phyloP scores from a whole-genome alignment of 1,139 yeast genomes.

The Nakaseomyces kungkrabaensis region DNA sequence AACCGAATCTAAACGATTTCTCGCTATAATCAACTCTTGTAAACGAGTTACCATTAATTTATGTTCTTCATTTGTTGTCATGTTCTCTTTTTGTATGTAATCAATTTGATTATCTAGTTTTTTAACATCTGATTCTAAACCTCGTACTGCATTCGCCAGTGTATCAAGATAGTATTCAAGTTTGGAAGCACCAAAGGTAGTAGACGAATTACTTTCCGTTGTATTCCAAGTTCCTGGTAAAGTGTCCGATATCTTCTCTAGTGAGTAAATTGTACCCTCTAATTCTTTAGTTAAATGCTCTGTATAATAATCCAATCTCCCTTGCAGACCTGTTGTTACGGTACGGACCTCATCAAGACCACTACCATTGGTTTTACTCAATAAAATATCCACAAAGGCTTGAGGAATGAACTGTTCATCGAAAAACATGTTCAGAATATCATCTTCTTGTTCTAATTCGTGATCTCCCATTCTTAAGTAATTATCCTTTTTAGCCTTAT shows the following conservation, averaged over 20 bases:
- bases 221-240: slow-evolving; percentile 20
- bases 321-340: slow-evolving; percentile 36
- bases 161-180: slow-evolving; percentile 56
- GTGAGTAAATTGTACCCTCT: slow-evolving; percentile 37
- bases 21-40: slow-evolving; percentile 36
- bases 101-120: slow-evolving; percentile 27
- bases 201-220: neutral
- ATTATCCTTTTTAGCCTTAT: neutral
- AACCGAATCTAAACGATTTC: slow-evolving; percentile 38
- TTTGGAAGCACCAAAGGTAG: slow-evolving; percentile 31
- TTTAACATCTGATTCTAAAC: slow-evolving; percentile 43
- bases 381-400: slow-evolving; percentile 39
- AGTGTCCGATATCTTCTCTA: slow-evolving; percentile 31
- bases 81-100: slow-evolving; percentile 13
- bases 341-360: slow-evolving; percentile 29
- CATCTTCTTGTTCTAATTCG: slow-evolving; percentile 14
- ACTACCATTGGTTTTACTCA: slow-evolving; percentile 27
- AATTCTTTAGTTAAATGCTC: slow-evolving; percentile 45
- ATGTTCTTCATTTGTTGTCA: slow-evolving; percentile 21
- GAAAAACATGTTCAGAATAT: slow-evolving; percentile 38
- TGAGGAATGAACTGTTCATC: slow-evolving; percentile 42
- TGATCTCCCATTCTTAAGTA: neutral
- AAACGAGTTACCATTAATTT: slow-evolving; percentile 17
- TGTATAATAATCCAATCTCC: slow-evolving; percentile 54
- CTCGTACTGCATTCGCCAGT: slow-evolving; percentile 45